Evolutionary conservation across 106 monocot species (phyloP).

Genomic region (Dendrobium nobile): DNA sequence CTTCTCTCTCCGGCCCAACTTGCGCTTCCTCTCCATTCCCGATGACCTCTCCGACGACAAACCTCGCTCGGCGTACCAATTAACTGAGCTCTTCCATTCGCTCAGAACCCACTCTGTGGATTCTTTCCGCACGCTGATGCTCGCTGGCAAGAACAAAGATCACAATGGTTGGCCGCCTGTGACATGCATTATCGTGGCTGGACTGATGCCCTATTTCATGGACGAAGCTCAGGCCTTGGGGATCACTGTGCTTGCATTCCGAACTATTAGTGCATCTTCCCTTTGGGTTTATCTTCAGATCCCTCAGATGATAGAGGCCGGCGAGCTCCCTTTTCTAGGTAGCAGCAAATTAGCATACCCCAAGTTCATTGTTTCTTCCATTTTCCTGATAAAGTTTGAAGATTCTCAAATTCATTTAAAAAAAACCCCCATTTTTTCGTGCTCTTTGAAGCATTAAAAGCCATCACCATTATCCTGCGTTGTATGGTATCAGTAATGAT

Average conservation of each 20-base stretch:
- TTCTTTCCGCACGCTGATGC: background rate
- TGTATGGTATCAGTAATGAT: no score
- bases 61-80: slow-evolving; percentile 3
- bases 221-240: slow-evolving; percentile 36
- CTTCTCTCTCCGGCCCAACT: slow-evolving; percentile 8
- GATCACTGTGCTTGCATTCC: slow-evolving; percentile 28
- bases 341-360: no score
- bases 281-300: no score
- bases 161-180: slow-evolving; percentile 13
- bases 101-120: slow-evolving; percentile 9
- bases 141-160: background rate
- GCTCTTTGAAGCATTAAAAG: no score
- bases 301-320: slow-evolving; percentile 10
- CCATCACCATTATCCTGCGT: no score
- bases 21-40: slow-evolving; percentile 44
- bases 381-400: no score
- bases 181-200: slow-evolving; percentile 29
- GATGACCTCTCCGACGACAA: slow-evolving; percentile 27
- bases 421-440: no score
- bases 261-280: no score
- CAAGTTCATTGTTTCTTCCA: no score
- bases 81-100: slow-evolving; percentile 18
- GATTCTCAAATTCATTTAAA: no score
- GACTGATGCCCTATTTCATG: slow-evolving; percentile 17
- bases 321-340: slow-evolving; percentile 11